phyloP scores from a whole-genome alignment of 2,329 filamentous ascomycete genomes.

The Fusarium xyrophilum region DNA sequence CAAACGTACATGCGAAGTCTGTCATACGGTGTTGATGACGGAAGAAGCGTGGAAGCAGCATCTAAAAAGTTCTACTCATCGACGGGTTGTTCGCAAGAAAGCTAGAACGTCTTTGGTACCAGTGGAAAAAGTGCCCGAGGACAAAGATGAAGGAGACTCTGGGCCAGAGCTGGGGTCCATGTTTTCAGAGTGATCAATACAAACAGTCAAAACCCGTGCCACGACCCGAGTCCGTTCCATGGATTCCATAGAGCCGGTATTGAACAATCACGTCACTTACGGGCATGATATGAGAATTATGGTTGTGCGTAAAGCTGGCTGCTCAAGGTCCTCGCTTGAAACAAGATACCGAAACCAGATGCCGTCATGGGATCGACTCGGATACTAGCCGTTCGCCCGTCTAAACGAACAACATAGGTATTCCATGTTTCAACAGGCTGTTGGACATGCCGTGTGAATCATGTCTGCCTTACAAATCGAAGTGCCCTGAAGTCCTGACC shows the following conservation, averaged over 20 bases:
- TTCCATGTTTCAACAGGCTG: neutral
- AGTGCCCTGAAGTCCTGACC: neutral
- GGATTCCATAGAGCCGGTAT: neutral
- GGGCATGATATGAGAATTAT: neutral
- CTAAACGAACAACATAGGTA: neutral
- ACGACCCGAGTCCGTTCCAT: neutral
- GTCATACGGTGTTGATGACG: slow-evolving; percentile 67
- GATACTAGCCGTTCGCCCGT: neutral
- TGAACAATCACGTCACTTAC: neutral
- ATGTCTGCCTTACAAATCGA: neutral
- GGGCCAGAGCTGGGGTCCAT: slow-evolving; percentile 42
- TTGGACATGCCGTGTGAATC: neutral
- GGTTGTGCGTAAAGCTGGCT: neutral
- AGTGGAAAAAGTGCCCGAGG: slow-evolving; percentile 28
- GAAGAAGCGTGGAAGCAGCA: slow-evolving; percentile 57
- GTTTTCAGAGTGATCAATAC: slow-evolving; percentile 35
- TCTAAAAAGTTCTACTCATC: slow-evolving; percentile 48
- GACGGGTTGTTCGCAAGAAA: slow-evolving; percentile 45
- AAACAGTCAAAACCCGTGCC: neutral
- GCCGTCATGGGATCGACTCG: neutral
- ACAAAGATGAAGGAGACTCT: slow-evolving; percentile 31
- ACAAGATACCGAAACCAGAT: neutral
- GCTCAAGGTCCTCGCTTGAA: neutral
- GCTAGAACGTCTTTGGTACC: slow-evolving; percentile 49
- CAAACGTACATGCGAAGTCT: slow-evolving; percentile 74